Base-by-base conservation (phyloP, 352 stramenopile genomes). In the Phytophthora cryptogea region DNA sequence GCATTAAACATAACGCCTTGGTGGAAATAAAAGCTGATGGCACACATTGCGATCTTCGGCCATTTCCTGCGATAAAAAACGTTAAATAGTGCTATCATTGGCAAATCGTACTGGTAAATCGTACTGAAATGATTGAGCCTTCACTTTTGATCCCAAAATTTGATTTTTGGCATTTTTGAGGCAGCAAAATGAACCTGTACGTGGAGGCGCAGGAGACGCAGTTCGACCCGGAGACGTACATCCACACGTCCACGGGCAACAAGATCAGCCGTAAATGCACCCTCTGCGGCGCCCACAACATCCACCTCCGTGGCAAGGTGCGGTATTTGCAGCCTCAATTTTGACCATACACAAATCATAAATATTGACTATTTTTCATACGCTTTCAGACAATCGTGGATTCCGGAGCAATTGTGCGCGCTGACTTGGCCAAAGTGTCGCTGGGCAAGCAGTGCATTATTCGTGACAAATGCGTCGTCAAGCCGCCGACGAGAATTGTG, bases 381-480 rank as follows among this genome's bases (percentile, higher is more conserved):
- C 20, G 16, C 14, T 57, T 42, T 8, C 40, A 91, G 70, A 85
- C 81, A 31, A 90, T 95, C 66, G 78, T 96, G 33, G 63, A 90
- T 45, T 68, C 81, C 5, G 78, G 71, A 32, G 76, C 74, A 30
- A 85, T 92, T 54, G 77, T 96, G 17, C 82, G 88, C 42, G 88
- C 83, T 9, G 88, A 96, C 57, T 69, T 94, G 43, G 88, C 85
- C 39, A 92, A 88, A 67, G 83, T 96, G 14, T 86, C 80, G 33
- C 73, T 96, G 9, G 88, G 88, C 0, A 87, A 87, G 57, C 82
- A 90, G 59, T 94, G 83, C 63, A 76, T 90, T 54, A 86, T 96
- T 44, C 72, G 81, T 20, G 68, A 82, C 37, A 70, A 70, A 17
- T 90, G 76, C 59, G 76, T 96, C 17, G 66, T 96, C 37, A 86